Percentiles rank a stretch among this genome's conserved stretches.
These are phyloP conservation scores for Blastobotrys mokoenaii DNA, from an alignment of 805 yeast genomes.

Conservation along the genomic window DNA sequence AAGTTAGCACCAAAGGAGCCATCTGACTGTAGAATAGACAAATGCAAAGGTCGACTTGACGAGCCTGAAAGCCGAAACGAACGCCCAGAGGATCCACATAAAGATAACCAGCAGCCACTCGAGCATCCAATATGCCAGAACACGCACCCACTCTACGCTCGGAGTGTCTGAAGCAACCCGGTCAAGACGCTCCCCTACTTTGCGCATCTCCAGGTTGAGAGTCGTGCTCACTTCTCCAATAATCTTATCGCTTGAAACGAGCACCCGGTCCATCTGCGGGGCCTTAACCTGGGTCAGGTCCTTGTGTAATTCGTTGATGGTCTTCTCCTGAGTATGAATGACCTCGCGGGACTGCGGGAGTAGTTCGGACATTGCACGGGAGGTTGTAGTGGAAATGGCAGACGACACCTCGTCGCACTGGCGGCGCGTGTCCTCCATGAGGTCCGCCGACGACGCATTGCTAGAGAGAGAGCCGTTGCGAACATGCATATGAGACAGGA, in stretches of 20 bases:
- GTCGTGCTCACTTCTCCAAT: conserved; percentile 21
- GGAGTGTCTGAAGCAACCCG: conserved; percentile 14
- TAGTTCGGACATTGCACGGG: conserved; percentile 3
- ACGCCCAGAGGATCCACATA: conserved; percentile 23
- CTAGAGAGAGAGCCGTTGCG: background rate
- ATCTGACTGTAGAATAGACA: conserved; percentile 9
- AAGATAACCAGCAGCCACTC: conserved; percentile 19
- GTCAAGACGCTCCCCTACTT: conserved; percentile 17
- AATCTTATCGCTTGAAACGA: conserved; percentile 20
- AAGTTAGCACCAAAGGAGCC: conserved; percentile 21
- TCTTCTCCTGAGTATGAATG: conserved; percentile 8
- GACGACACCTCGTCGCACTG: conserved; percentile 7
- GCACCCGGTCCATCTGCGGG: conserved; percentile 16
- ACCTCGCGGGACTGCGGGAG: conserved; percentile 10
- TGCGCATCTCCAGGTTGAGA: conserved; percentile 18
- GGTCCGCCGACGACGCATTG: background rate
- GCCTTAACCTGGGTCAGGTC: conserved; percentile 15
- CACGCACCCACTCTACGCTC: conserved; percentile 12
- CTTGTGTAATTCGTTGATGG: conserved; percentile 12
- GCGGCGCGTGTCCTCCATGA: background rate
- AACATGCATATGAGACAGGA: conserved; percentile 9
- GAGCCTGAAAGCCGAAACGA: conserved; percentile 12
- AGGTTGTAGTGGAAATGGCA: conserved; percentile 9
- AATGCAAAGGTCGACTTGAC: conserved; percentile 7
- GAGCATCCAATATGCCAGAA: conserved; percentile 15